phyloP scores from a whole-genome alignment of 352 stramenopile genomes.

The Peronospora belbahrii region DNA sequence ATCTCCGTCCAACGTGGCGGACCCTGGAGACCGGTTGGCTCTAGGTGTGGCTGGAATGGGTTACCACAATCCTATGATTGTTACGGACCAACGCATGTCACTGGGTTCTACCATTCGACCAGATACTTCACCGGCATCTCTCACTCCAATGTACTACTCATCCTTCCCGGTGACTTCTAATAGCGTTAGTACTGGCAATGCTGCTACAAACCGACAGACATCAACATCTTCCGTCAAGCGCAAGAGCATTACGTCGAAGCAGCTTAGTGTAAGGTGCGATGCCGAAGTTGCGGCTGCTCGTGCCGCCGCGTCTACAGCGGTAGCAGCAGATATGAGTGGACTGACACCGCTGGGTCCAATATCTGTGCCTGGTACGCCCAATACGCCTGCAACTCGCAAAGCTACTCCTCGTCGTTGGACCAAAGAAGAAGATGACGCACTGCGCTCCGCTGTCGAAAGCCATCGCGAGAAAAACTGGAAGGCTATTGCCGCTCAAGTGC shows the following conservation, averaged over 20 bases:
- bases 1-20: conserved; percentile 23
- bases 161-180: conserved; percentile 18
- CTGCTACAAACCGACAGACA: conserved; percentile 6
- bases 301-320: conserved; percentile 17
- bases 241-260: conserved; percentile 73
- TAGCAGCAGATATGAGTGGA: conserved; percentile 8
- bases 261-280: conserved; percentile 38
- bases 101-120: conserved; percentile 14
- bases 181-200: conserved; percentile 1
- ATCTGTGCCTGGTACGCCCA: conserved; percentile 14
- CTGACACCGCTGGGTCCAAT: conserved; percentile 15
- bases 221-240: conserved; percentile 53
- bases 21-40: conserved; percentile 13
- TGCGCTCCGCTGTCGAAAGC: conserved; percentile 77
- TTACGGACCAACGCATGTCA: conserved; percentile 19
- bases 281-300: conserved; percentile 33
- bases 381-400: conserved; percentile 46
- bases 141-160: conserved; percentile 44
- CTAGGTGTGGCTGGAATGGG: conserved; percentile 16
- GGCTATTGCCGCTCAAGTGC: conserved; percentile 82
- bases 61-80: conserved; percentile 21
- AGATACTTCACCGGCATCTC: conserved; percentile 32
- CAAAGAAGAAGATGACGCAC: conserved; percentile 83
- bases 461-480: conserved; percentile 90
- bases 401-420: conserved; percentile 80